Evolutionary conservation across 2,329 filamentous ascomycete species (phyloP).

Genomic region (Fusarium sp.): DNA sequence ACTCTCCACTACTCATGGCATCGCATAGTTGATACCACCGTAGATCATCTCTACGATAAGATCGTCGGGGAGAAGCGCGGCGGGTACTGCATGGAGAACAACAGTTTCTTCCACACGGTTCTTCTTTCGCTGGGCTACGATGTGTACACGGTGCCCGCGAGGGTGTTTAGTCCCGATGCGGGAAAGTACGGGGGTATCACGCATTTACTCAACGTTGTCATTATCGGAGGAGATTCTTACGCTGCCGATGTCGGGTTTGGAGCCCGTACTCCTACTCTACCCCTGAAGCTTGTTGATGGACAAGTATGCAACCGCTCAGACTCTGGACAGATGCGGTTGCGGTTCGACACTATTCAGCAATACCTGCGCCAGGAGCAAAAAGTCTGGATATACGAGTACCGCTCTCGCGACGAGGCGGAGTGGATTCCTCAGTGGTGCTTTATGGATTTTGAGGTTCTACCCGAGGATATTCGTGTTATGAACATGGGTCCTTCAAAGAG

Average conservation of each 20-base stretch:
- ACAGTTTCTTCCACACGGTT: conserved; percentile 21
- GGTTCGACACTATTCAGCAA: conserved; percentile 2
- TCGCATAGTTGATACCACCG: conserved; percentile 4
- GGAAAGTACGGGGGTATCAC: not conserved
- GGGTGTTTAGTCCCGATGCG: conserved; percentile 6
- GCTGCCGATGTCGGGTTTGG: conserved; percentile 29
- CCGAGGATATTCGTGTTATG: conserved; percentile 29
- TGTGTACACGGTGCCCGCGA: conserved; percentile 14
- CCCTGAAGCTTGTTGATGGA: conserved; percentile 3
- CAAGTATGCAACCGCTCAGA: not conserved
- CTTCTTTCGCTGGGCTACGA: conserved; percentile 13
- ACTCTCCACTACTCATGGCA: conserved; percentile 31
- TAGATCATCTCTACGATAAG: conserved; percentile 19
- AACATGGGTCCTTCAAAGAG: conserved; percentile 27
- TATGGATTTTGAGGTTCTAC: conserved; percentile 16
- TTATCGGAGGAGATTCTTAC: conserved; percentile 1
- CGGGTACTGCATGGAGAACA: conserved; percentile 33
- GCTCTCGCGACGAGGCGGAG: not conserved
- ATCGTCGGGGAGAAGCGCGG: conserved; percentile 23
- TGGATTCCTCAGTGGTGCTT: conserved; percentile 32
- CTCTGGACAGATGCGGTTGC: conserved; percentile 13
- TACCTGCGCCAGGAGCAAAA: conserved; percentile 9
- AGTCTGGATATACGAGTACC: conserved; percentile 31
- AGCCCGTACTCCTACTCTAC: conserved; percentile 1
- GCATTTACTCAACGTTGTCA: conserved; percentile 24